These are phyloP conservation scores for Beauveria brongniartii DNA, from an alignment of 2,329 filamentous ascomycete genomes.

Conservation along the genomic window DNA sequence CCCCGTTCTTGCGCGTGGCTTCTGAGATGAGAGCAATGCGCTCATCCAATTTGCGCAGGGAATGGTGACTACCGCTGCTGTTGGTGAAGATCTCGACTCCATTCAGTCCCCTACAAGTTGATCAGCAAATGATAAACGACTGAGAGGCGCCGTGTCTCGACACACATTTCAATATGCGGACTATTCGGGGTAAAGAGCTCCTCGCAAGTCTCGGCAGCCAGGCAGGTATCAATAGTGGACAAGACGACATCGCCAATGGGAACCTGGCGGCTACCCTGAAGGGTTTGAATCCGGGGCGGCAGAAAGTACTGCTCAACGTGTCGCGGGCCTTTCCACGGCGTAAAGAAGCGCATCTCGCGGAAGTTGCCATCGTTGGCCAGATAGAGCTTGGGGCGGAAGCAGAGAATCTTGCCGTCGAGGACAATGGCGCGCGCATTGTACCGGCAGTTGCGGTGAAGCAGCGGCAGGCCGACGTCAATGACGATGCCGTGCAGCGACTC, in stretches of 20 bases:
- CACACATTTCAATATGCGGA: slow-evolving; percentile 44
- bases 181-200: slow-evolving; percentile 25
- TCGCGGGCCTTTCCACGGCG: slow-evolving; percentile 29
- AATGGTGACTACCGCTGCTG: slow-evolving; percentile 57
- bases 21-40: slow-evolving; percentile 58
- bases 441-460: slow-evolving; percentile 25
- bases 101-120: slow-evolving; percentile 39
- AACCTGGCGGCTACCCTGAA: slow-evolving; percentile 26
- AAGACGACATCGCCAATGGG: slow-evolving; percentile 34
- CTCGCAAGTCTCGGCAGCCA: slow-evolving; percentile 34
- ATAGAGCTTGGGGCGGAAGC: slow-evolving; percentile 17
- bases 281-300: slow-evolving; percentile 21
- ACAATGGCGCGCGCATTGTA: slow-evolving; percentile 32
- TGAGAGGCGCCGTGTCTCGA: background rate
- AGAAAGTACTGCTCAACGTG: slow-evolving; percentile 31
- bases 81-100: slow-evolving; percentile 69
- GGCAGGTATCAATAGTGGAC: slow-evolving; percentile 29
- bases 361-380: slow-evolving; percentile 31
- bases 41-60: slow-evolving; percentile 51
- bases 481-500: slow-evolving; percentile 22
- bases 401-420: slow-evolving; percentile 21
- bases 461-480: slow-evolving; percentile 23
- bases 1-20: slow-evolving; percentile 54
- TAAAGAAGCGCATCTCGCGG: slow-evolving; percentile 33
- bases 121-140: slow-evolving; percentile 10